Conservation (phyloP, 1,284 basidiomycete genomes). For the Mycocalia duriaeana region DNA sequence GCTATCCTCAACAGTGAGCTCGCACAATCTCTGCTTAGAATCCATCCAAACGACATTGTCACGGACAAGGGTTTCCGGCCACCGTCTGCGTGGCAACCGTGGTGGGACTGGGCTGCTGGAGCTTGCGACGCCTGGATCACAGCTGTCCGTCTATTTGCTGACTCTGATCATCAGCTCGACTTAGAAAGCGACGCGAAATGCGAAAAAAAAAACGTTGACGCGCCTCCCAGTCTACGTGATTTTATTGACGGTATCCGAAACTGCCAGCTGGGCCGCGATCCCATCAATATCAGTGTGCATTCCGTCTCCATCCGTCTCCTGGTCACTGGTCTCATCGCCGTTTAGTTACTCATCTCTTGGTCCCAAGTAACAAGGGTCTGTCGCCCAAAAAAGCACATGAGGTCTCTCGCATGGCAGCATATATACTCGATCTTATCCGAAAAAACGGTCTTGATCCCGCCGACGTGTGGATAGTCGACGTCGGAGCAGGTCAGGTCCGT, state of each 20-base stretch:
- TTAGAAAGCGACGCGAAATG: no score
- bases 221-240: no score
- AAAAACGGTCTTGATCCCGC: conserved; percentile 14
- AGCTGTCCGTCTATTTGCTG: neutral
- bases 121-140: neutral
- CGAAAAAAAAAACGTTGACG: no score
- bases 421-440: conserved; percentile 23
- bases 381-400: conserved; percentile 37
- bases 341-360: neutral
- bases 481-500: conserved; percentile 34
- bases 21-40: conserved; percentile 12
- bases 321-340: neutral
- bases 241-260: no score
- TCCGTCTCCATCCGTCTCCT: neutral
- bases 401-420: conserved; percentile 30
- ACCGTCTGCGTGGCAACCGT: conserved; percentile 8
- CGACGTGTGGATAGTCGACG: conserved; percentile 31
- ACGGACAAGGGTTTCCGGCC: conserved; percentile 4
- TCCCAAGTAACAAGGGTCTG: conserved; percentile 22
- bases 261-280: neutral
- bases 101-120: conserved; percentile 8
- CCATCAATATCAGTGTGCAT: neutral
- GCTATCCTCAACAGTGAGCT: no score
- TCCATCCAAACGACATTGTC: conserved; percentile 17
- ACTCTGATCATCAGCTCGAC: neutral